Conservation (phyloP, 768 basidiomycete species). For the Boletus vermiculosoides region DNA sequence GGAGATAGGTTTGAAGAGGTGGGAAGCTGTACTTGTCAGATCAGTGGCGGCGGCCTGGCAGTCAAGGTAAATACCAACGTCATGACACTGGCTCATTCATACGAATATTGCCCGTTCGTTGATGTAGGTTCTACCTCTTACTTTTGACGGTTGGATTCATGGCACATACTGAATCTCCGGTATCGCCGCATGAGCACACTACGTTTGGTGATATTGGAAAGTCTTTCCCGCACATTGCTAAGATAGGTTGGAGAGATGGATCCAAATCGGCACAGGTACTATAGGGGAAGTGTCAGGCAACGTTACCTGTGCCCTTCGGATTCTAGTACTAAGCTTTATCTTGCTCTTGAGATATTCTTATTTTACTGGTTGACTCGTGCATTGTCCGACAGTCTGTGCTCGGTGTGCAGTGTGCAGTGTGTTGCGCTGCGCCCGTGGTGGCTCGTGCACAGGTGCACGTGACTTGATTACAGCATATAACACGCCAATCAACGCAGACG, state of each 20-base stretch:
- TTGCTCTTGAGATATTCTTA: background rate
- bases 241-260: background rate
- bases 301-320: background rate
- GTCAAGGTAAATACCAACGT: background rate
- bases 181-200: background rate
- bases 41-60: background rate
- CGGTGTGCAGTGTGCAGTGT: no score
- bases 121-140: background rate
- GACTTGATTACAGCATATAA: slow-evolving; percentile 29
- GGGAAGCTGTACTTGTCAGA: background rate
- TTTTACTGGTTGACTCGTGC: no score
- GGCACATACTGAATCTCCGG: background rate
- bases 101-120: background rate
- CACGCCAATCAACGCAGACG: slow-evolving; percentile 32
- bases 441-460: slow-evolving; percentile 23
- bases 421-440: no score
- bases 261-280: background rate
- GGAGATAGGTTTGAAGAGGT: background rate
- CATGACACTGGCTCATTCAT: no score
- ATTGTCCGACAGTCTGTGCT: no score
- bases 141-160: background rate
- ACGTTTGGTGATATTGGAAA: background rate
- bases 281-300: background rate
- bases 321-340: background rate
- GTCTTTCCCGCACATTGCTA: background rate